Evolutionary conservation across 208 protist species (phyloP).

Genomic region (Trypanosoma avium): DNA sequence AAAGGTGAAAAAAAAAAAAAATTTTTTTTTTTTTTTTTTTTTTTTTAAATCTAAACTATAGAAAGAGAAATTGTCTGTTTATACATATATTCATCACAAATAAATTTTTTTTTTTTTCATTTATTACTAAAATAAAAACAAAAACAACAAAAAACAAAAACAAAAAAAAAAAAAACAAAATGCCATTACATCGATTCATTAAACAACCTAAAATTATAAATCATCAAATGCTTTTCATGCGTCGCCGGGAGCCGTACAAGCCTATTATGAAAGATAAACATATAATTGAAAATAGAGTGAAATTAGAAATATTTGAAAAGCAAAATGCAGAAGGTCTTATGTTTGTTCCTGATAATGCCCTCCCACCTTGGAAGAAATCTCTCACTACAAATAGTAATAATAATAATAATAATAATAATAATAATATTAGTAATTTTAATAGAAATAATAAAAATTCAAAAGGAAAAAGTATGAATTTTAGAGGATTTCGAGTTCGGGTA

Average conservation of each 20-base stretch:
- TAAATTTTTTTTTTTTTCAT: no score
- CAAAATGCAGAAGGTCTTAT: slow-evolving; percentile 69
- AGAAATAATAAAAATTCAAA: no score
- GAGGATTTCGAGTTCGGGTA: slow-evolving; percentile 70
- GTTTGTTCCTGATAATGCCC: slow-evolving; percentile 68
- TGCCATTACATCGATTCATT: slow-evolving; percentile 32
- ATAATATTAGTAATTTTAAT: no score
- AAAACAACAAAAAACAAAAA: background rate
- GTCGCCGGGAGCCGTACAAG: slow-evolving; percentile 67
- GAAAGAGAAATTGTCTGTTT: no score
- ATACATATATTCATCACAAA: no score
- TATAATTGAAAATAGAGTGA: slow-evolving; percentile 51
- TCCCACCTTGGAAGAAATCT: slow-evolving; percentile 76
- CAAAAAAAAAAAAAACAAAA: background rate
- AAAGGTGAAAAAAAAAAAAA: no score
- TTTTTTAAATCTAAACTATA: no score
- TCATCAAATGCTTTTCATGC: slow-evolving; percentile 35
- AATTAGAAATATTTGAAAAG: slow-evolving; percentile 62
- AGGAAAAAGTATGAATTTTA: slow-evolving; percentile 54
- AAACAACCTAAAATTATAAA: slow-evolving; percentile 53
- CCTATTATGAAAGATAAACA: slow-evolving; percentile 57
- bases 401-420: no score
- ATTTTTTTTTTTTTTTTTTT: no score
- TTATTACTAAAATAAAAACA: background rate
- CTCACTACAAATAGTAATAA: slow-evolving; percentile 45